These are phyloP conservation scores for Euphorbia celastroides DNA, from an alignment of 441 rosid species.

Conservation along the genomic window DNA sequence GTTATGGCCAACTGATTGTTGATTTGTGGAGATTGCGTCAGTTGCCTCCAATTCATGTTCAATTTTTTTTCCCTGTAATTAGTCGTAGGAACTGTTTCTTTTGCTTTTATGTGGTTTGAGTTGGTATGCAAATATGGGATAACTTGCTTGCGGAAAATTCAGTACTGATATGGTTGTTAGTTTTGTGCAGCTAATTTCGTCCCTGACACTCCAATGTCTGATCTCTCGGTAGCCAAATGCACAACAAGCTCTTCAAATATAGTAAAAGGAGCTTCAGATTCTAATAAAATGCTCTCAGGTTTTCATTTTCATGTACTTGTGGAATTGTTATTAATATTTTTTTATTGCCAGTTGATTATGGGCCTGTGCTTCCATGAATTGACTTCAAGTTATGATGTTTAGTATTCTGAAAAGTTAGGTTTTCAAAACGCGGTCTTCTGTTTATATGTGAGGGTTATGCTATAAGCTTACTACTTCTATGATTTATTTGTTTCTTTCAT, in stretches of 20 bases:
- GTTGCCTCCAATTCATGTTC: too few species aligned
- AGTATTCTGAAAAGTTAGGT: conserved; percentile 1
- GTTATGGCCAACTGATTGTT: background rate
- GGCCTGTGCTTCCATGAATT: background rate
- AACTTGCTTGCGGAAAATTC: background rate
- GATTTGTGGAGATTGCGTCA: too few species aligned
- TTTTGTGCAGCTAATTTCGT: background rate
- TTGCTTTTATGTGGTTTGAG: background rate
- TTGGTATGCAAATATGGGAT: background rate
- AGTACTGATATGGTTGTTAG: background rate
- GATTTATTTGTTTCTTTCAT: background rate
- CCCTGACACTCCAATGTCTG: conserved; percentile 73
- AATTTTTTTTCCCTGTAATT: background rate
- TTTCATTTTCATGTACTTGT: background rate
- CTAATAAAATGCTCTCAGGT: conserved; percentile 10
- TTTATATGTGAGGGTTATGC: background rate
- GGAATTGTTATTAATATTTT: background rate
- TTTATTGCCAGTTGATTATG: background rate
- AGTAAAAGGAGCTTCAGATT: conserved; percentile 29
- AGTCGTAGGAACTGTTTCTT: conserved; percentile 1
- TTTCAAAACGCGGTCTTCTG: conserved; percentile 1
- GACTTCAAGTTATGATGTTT: background rate
- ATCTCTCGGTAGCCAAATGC: conserved; percentile 42
- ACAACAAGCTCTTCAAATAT: conserved; percentile 19
- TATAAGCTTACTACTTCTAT: background rate